phyloP scores from a whole-genome alignment of 257 asterid species.

The Forsythia suspensa region DNA sequence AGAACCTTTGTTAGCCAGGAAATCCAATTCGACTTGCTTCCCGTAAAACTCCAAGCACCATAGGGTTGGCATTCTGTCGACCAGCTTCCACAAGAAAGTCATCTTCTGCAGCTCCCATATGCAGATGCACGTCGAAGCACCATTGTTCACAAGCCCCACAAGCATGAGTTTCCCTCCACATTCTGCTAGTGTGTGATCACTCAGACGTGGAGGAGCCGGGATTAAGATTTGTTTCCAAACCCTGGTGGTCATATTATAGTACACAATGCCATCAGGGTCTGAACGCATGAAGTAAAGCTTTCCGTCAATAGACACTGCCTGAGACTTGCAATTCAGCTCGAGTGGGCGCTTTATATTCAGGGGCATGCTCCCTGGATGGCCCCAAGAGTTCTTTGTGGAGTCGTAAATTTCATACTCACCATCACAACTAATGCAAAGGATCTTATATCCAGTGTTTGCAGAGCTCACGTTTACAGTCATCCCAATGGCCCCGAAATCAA shows the following conservation, averaged over 20 bases:
- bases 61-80: slow-evolving; percentile 99
- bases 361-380: slow-evolving; percentile 62
- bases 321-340: slow-evolving; percentile 80
- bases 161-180: slow-evolving; percentile 85
- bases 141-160: slow-evolving; percentile 82
- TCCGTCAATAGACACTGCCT: slow-evolving; percentile 50
- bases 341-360: slow-evolving; percentile 67
- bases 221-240: slow-evolving; percentile 68
- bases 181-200: slow-evolving; percentile 75
- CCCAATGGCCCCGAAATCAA: slow-evolving; percentile 60
- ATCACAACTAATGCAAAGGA: slow-evolving; percentile 76
- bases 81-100: slow-evolving; percentile 99
- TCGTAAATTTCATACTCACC: slow-evolving; percentile 80
- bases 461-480: slow-evolving; percentile 57
- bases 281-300: slow-evolving; percentile 81
- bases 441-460: slow-evolving; percentile 53
- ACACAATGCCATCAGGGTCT: slow-evolving; percentile 74
- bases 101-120: slow-evolving; percentile 98
- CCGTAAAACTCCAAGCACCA: slow-evolving; percentile 99
- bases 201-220: slow-evolving; percentile 62
- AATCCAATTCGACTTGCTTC: slow-evolving; percentile 90
- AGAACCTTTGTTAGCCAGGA: slow-evolving; percentile 88
- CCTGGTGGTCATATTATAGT: slow-evolving; percentile 62
- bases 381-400: slow-evolving; percentile 61
- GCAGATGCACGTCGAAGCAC: slow-evolving; percentile 87